Evolutionary conservation across 257 asterid species (phyloP), one percentile per base, ranked within the genome.

Genomic region (Solanum pinnatisectum): DNA sequence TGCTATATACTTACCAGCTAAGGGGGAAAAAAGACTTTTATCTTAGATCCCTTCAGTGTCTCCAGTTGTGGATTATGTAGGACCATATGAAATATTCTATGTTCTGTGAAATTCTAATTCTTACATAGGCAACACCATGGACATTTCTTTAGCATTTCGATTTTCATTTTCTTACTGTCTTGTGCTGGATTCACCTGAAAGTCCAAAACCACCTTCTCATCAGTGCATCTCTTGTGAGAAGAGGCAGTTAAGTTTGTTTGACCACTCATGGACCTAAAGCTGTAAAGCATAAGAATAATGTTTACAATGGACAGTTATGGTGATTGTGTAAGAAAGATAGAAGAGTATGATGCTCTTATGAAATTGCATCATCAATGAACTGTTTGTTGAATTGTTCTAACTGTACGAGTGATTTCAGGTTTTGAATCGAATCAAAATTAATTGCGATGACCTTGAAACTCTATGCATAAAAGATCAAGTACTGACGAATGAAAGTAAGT

Each of bases 391-490:
- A 36, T n/a, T 52, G 30, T 44, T 52, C 40, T 20, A 23, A 46
- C 77, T 83, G 63, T 86, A 63, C 82, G 82, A 27, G 84, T 84
- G 22, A 49, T 89, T 88, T 84, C 60, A 78, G 92, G 95, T 96
- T 87, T 91, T 96, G 70, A 94, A 93, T 81, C 94, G 96, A 84
- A 44, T 86, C 88, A 93, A 94, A 79, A 87, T 96, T 30, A 94
- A 91, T 85, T 94, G 98, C 88, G 89, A 94, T 42, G 98, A 95
- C 91, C 95, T 96, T 85, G 98, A 96, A 87, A 87, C 92, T 44
- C 87, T 94, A 85, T 91, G 95, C 94, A 89, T 96, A 65, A 95
- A 94, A 90, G 99, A 95, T 93, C 96, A 93, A 93, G 95, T 96
- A 76, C 90, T 96, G 93, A 94, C 94, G 37, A 94, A 87, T 90